Percentiles rank a stretch among this genome's conserved stretches.
Conservation (phyloP, 768 basidiomycete genomes). For the Gymnopilus dilepis region DNA sequence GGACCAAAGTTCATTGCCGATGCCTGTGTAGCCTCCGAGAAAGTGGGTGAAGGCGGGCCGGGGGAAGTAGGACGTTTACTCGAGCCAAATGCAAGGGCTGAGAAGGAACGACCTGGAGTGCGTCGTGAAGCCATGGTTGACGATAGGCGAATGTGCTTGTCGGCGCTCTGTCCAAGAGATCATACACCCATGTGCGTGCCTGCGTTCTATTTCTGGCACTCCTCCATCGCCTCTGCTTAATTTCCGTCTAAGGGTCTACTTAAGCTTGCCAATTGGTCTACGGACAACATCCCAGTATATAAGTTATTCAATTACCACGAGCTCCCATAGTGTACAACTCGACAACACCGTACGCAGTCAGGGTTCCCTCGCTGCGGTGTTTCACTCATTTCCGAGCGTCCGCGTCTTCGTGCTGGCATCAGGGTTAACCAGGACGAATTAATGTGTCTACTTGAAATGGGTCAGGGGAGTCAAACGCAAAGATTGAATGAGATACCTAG, state of each 20-base stretch:
- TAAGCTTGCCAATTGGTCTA: too few species aligned
- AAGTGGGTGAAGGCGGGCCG: slow-evolving; percentile 80
- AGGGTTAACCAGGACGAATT: not conserved
- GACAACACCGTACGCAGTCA: not conserved
- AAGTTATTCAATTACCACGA: not conserved
- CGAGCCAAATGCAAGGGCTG: slow-evolving; percentile 54
- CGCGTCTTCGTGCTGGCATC: not conserved
- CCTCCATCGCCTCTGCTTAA: slow-evolving; percentile 20
- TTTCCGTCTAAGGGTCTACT: not conserved
- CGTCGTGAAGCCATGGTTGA: slow-evolving; percentile 47
- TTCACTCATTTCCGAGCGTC: not conserved
- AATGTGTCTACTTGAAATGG: not conserved
- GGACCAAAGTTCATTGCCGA: slow-evolving; percentile 79
- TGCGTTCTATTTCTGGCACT: slow-evolving; percentile 18
- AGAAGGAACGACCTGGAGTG: slow-evolving; percentile 55
- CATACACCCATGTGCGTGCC: slow-evolving; percentile 6
- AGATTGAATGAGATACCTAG: slow-evolving; percentile 4
- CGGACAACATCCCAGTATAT: too few species aligned
- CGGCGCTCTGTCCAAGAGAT: slow-evolving; percentile 5
- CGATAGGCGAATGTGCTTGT: slow-evolving; percentile 7
- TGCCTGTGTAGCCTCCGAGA: slow-evolving; percentile 79
- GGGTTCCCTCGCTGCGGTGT: not conserved
- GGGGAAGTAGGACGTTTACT: slow-evolving; percentile 52
- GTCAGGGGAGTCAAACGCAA: not conserved
- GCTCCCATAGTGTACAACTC: not conserved